Percentiles rank a stretch among this genome's conserved stretches.
Evolutionary conservation across 257 asterid genomes (phyloP).

Genomic region (Nicotiana attenuata): DNA sequence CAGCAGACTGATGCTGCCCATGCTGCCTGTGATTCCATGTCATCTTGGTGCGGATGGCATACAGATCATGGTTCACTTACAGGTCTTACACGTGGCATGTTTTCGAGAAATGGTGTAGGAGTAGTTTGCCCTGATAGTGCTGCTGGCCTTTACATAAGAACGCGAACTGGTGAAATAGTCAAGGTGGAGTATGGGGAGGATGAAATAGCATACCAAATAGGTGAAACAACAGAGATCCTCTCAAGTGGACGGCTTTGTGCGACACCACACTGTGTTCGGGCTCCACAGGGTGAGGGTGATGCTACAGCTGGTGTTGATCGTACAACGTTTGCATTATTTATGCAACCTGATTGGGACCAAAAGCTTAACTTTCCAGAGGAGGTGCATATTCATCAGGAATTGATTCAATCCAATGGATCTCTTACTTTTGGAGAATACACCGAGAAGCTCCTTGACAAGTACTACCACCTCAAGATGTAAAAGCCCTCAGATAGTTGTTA

Average conservation of each 20-base stretch:
- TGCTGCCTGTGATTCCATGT: slow-evolving; percentile 36
- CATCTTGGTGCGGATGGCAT: slow-evolving; percentile 99
- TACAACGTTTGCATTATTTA: slow-evolving; percentile 82
- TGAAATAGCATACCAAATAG: slow-evolving; percentile 88
- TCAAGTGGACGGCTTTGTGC: slow-evolving; percentile 89
- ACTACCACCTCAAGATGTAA: slow-evolving; percentile 54
- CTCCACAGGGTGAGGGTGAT: slow-evolving; percentile 63
- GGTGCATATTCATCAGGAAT: slow-evolving; percentile 56
- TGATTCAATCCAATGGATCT: slow-evolving; percentile 47
- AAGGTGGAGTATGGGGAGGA: slow-evolving; percentile 84
- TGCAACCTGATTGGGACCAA: slow-evolving; percentile 98
- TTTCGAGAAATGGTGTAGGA: slow-evolving; percentile 56
- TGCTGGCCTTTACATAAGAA: slow-evolving; percentile 86
- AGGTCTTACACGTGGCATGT: slow-evolving; percentile 83
- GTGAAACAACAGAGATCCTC: slow-evolving; percentile 88
- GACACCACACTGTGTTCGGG: slow-evolving; percentile 94
- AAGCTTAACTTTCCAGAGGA: slow-evolving; percentile 61
- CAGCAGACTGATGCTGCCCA: slow-evolving; percentile 31
- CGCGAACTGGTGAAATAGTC: slow-evolving; percentile 76
- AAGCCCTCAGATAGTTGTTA: neutral
- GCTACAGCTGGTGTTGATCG: slow-evolving; percentile 71
- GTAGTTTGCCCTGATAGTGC: slow-evolving; percentile 63
- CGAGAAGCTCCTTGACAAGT: slow-evolving; percentile 80
- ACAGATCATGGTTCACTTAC: slow-evolving; percentile 96
- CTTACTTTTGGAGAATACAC: slow-evolving; percentile 88